These are phyloP conservation scores for Tylopilus orsonianus DNA, from an alignment of 1,284 basidiomycete genomes.

Conservation along the genomic window DNA sequence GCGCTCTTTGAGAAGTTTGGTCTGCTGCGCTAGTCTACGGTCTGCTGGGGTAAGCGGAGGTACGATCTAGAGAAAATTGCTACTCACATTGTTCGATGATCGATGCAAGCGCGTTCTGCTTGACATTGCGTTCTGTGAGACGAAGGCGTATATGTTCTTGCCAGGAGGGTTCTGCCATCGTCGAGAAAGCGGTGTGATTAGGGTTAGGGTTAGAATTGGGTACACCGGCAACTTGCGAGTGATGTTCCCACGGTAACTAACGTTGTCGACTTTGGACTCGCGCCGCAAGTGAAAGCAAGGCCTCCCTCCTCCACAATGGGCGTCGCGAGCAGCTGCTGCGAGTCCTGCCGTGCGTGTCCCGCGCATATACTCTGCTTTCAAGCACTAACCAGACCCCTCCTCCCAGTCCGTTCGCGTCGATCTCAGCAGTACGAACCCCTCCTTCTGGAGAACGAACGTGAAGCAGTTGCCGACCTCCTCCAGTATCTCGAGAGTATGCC, in stretches of 20 bases:
- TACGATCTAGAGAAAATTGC: background rate
- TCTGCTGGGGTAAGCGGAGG: conserved; percentile 49
- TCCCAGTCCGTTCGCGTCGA: conserved; percentile 69
- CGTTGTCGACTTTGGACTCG: conserved; percentile 10
- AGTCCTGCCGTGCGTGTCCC: conserved; percentile 65
- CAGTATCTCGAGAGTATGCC: conserved; percentile 93
- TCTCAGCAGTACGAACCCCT: conserved; percentile 91
- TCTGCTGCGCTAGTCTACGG: conserved; percentile 85
- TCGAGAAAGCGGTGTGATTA: conserved; percentile 8
- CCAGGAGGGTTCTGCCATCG: conserved; percentile 80
- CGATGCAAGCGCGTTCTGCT: conserved; percentile 73
- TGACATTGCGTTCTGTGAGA: conserved; percentile 74
- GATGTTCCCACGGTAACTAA: conserved; percentile 22
- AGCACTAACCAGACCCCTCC: conserved; percentile 9
- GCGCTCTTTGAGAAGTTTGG: conserved; percentile 84
- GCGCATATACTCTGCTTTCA: conserved; percentile 14
- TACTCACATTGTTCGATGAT: conserved; percentile 86
- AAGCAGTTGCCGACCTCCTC: conserved; percentile 96
- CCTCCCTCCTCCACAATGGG: conserved; percentile 41
- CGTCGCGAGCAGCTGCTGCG: conserved; percentile 70
- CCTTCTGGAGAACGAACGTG: conserved; percentile 95
- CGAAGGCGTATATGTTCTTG: conserved; percentile 76
- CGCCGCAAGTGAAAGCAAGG: conserved; percentile 13
- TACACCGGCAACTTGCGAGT: conserved; percentile 19
- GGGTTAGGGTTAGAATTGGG: conserved; percentile 30